A percentile compares a stretch with the other conserved stretches of the same genome.
Evolutionary conservation across 345 rosid genomes (phyloP).

Genomic region (Eucalyptus urophylla): DNA sequence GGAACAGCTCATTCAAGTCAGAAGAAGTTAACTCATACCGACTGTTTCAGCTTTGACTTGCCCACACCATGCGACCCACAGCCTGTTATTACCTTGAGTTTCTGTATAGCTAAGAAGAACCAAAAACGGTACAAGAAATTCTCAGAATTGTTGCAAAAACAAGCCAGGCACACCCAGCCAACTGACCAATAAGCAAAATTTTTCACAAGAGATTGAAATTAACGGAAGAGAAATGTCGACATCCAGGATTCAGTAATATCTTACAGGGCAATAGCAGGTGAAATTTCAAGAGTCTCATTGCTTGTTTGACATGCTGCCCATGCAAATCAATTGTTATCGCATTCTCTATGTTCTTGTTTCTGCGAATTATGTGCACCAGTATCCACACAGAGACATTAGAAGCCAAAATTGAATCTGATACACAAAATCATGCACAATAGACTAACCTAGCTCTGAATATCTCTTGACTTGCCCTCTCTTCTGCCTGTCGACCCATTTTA

Average conservation of each 20-base stretch:
- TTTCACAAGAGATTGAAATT: not conserved
- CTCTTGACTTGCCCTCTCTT: constrained; percentile 77
- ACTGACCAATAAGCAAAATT: not conserved
- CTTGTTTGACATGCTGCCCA: constrained; percentile 91
- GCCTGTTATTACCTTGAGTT: constrained; percentile 89
- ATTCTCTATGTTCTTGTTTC: constrained; percentile 78
- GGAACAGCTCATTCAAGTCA: not conserved
- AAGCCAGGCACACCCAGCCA: not conserved
- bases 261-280: constrained; percentile 75
- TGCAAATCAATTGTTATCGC: constrained; percentile 85
- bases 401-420: not conserved
- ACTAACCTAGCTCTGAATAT: constrained; percentile 81
- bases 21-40: constrained; percentile 30
- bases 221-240: not conserved
- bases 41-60: constrained; percentile 77
- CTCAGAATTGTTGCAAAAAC: not conserved
- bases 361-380: constrained; percentile 15
- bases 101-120: constrained; percentile 48
- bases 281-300: constrained; percentile 65
- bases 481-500: constrained; percentile 57
- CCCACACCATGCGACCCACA: constrained; percentile 77
- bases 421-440: not conserved
- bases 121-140: not conserved
- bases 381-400: not conserved
- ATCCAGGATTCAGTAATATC: not conserved